Conservation (phyloP, 2,329 filamentous ascomycete species). For the Exophiala viscosa region DNA sequence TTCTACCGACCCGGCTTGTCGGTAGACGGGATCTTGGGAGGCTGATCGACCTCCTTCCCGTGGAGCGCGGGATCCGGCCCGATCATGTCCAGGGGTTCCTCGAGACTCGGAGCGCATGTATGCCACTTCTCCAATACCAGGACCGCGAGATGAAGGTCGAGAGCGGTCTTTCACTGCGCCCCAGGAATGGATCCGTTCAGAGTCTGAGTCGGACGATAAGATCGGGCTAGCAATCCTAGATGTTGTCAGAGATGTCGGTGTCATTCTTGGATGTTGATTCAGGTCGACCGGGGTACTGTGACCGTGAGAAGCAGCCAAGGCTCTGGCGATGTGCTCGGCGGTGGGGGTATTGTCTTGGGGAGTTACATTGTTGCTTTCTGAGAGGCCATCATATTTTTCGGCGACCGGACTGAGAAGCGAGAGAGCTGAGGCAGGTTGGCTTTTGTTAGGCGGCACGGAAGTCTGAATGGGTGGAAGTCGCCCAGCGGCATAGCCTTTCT, state of each 20-base stretch:
- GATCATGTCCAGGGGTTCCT: neutral
- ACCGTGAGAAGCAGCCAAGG: neutral
- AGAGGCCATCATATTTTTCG: constrained; percentile 19
- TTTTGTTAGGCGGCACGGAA: constrained; percentile 52
- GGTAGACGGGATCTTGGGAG: constrained; percentile 12
- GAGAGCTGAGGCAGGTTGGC: constrained; percentile 20
- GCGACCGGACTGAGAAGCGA: constrained; percentile 21
- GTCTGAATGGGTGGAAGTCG: constrained; percentile 77
- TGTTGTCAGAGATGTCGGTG: neutral
- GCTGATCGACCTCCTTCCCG: constrained; percentile 5
- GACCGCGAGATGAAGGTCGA: constrained; percentile 17
- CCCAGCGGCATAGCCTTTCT: constrained; percentile 80
- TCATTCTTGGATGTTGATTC: neutral
- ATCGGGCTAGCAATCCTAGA: constrained; percentile 12
- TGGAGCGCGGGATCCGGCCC: neutral
- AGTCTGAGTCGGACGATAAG: constrained; percentile 1
- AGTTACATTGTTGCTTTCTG: constrained; percentile 20
- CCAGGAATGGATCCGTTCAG: constrained; percentile 6
- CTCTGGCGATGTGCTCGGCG: constrained; percentile 1
- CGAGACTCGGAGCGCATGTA: constrained; percentile 18
- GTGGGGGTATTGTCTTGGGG: constrained; percentile 19
- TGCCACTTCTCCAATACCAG: constrained; percentile 15
- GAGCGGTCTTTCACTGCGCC: constrained; percentile 1
- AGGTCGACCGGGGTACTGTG: constrained; percentile 2
- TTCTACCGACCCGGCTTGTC: constrained; percentile 8